phyloP scores from a whole-genome alignment of 2,329 filamentous ascomycete species.

The Arthroderma sp. region DNA sequence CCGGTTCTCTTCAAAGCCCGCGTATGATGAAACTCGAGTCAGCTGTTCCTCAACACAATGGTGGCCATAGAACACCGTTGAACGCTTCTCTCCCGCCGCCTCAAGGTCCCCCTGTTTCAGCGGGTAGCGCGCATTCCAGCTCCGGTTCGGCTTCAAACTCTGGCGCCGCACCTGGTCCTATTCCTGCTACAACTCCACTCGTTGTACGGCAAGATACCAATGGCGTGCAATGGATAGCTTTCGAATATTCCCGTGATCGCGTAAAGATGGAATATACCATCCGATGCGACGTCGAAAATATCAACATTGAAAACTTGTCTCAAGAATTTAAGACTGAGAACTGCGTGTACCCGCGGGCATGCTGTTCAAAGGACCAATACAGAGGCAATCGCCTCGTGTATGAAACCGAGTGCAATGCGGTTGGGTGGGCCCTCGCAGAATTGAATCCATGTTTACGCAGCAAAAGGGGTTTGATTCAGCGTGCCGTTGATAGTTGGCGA shows the following conservation, averaged over 20 bases:
- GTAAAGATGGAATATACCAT: slow-evolving; percentile 99
- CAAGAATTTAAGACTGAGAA: slow-evolving; percentile 95
- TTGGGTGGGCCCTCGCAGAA: slow-evolving; percentile 97
- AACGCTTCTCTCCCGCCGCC: slow-evolving; percentile 34
- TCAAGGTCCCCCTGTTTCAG: slow-evolving; percentile 39
- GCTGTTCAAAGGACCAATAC: slow-evolving; percentile 91
- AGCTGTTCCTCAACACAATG: slow-evolving; percentile 24
- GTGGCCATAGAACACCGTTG: slow-evolving; percentile 23
- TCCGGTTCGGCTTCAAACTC: slow-evolving; percentile 55
- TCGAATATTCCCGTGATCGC: slow-evolving; percentile 90
- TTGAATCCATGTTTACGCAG: slow-evolving; percentile 81
- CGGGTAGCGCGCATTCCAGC: slow-evolving; percentile 20
- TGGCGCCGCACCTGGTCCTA: slow-evolving; percentile 86
- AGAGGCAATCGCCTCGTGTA: slow-evolving; percentile 90
- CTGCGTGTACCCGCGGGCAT: slow-evolving; percentile 92
- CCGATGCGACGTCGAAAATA: slow-evolving; percentile 91
- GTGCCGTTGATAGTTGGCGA: slow-evolving; percentile 94
- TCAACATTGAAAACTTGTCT: slow-evolving; percentile 73
- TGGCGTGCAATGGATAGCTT: slow-evolving; percentile 96
- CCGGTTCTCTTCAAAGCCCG: slow-evolving; percentile 50
- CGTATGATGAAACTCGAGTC: slow-evolving; percentile 34
- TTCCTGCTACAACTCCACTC: slow-evolving; percentile 87
- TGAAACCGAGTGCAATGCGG: slow-evolving; percentile 96
- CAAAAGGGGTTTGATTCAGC: slow-evolving; percentile 89
- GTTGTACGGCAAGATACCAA: slow-evolving; percentile 92